A percentile compares a stretch with the other conserved stretches of the same genome.
These are phyloP conservation scores for Chernovozyma aurita DNA, from an alignment of 1,139 yeast species.

Conservation along the genomic window DNA sequence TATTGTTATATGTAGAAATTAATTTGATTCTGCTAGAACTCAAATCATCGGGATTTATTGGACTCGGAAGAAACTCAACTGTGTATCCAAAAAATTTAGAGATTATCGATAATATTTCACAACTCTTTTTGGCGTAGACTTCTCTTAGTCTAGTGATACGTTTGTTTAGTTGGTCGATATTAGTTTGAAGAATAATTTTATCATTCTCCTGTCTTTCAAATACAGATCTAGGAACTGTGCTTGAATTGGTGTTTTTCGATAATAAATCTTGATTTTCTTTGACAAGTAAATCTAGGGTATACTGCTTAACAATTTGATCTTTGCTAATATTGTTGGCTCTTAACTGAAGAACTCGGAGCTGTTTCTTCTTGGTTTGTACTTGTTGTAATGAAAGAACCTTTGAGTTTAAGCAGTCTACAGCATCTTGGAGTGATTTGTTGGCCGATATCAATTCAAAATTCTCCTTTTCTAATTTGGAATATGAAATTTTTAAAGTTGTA, in stretches of 20 bases:
- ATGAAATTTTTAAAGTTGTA: background rate
- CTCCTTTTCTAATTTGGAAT: constrained; percentile 33
- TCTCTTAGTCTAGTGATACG: constrained; percentile 56
- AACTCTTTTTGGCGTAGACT: constrained; percentile 65
- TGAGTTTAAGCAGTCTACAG: constrained; percentile 26
- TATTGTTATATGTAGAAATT: constrained; percentile 47
- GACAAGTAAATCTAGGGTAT: constrained; percentile 47
- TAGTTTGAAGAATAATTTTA: constrained; percentile 41
- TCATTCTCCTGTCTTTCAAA: constrained; percentile 64
- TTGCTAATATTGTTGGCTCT: constrained; percentile 63
- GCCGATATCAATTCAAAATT: constrained; percentile 37
- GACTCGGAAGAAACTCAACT: constrained; percentile 62
- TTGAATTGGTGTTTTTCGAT: constrained; percentile 12
- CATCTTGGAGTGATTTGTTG: constrained; percentile 32
- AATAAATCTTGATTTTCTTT: constrained; percentile 61
- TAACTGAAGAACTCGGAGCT: constrained; percentile 55
- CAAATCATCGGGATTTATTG: constrained; percentile 48
- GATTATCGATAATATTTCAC: constrained; percentile 67
- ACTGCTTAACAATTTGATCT: constrained; percentile 60
- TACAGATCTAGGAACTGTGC: constrained; percentile 52
- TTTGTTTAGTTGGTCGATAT: constrained; percentile 52
- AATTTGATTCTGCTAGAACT: constrained; percentile 52
- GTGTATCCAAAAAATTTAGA: constrained; percentile 70
- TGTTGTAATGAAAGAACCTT: constrained; percentile 27
- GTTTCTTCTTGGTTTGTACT: constrained; percentile 27